These are phyloP conservation scores for Starmera quercuum DNA, from an alignment of 805 yeast species.

Conservation along the genomic window DNA sequence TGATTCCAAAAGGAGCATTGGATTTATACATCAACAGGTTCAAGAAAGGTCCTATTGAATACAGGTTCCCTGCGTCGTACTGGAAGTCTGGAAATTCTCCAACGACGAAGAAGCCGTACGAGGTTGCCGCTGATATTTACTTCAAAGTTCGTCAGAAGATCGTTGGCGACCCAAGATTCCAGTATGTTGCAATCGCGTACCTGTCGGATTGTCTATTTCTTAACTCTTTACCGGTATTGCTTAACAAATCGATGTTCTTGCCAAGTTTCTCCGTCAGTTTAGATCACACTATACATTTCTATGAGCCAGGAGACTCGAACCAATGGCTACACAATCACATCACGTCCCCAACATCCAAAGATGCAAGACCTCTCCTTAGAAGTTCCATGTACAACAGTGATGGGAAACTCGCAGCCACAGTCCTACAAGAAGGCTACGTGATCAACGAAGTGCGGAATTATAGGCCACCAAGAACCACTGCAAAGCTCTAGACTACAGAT, in stretches of 20 bases:
- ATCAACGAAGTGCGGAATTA: too few relatives aligned
- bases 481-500: too few relatives aligned
- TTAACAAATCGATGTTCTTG: slow-evolving; percentile 36
- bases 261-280: slow-evolving; percentile 50
- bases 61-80: slow-evolving; percentile 27
- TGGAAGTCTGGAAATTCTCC: too few relatives aligned
- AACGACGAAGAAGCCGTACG: background rate
- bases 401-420: slow-evolving; percentile 48
- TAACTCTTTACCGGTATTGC: slow-evolving; percentile 43
- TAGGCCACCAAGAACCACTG: too few relatives aligned
- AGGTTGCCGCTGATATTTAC: slow-evolving; percentile 7
- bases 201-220: slow-evolving; percentile 52
- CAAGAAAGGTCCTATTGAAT: slow-evolving; percentile 22
- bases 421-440: slow-evolving; percentile 66
- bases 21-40: slow-evolving; percentile 6
- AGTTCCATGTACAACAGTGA: slow-evolving; percentile 46
- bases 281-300: slow-evolving; percentile 64
- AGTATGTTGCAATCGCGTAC: slow-evolving; percentile 52
- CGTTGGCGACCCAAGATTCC: slow-evolving; percentile 25
- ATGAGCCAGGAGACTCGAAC: slow-evolving; percentile 33
- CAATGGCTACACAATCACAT: slow-evolving; percentile 48
- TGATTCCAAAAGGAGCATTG: slow-evolving; percentile 2
- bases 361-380: slow-evolving; percentile 46
- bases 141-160: slow-evolving; percentile 9
- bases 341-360: slow-evolving; percentile 39